Conservation (phyloP, 1,139 yeast species). For the Pichia sp. region DNA sequence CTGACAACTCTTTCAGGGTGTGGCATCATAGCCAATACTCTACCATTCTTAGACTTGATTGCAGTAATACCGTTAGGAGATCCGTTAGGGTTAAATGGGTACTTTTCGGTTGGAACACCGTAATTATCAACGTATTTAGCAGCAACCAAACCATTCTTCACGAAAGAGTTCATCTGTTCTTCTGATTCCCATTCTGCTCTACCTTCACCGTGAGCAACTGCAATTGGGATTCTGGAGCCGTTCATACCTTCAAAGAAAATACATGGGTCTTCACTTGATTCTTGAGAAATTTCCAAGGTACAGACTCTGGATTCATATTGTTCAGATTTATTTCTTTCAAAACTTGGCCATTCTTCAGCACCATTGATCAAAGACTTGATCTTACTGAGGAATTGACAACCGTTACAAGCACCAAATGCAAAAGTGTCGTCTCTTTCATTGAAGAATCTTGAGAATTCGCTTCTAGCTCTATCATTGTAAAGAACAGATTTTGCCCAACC, state of each 20-base stretch:
- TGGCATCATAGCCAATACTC: conserved; percentile 99
- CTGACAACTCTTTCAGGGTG: conserved; percentile 96
- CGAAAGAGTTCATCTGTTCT: conserved; percentile 38
- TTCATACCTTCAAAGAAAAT: conserved; percentile 87
- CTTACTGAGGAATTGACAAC: conserved; percentile 93
- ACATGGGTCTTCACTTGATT: conserved; percentile 40
- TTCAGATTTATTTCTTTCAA: conserved; percentile 86
- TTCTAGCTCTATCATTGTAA: conserved; percentile 70
- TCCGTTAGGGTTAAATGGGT: conserved; percentile 96
- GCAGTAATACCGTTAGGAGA: conserved; percentile 93
- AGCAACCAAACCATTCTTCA: conserved; percentile 47
- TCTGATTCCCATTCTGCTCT: conserved; percentile 62
- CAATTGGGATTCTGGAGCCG: conserved; percentile 89
- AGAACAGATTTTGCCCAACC: conserved; percentile 99
- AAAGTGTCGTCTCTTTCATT: conserved; percentile 84
- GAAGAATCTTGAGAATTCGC: conserved; percentile 75
- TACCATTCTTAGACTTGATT: conserved; percentile 81
- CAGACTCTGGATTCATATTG: conserved; percentile 96
- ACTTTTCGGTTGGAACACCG: conserved; percentile 72
- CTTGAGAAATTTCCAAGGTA: conserved; percentile 73
- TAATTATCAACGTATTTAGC: conserved; percentile 86
- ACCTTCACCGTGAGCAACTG: conserved; percentile 99
- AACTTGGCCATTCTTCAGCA: conserved; percentile 93
- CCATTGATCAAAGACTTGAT: conserved; percentile 90
- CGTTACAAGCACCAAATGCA: conserved; percentile 99